Conservation (phyloP, 108 stramenopile genomes). For the Ochromonas danica region DNA sequence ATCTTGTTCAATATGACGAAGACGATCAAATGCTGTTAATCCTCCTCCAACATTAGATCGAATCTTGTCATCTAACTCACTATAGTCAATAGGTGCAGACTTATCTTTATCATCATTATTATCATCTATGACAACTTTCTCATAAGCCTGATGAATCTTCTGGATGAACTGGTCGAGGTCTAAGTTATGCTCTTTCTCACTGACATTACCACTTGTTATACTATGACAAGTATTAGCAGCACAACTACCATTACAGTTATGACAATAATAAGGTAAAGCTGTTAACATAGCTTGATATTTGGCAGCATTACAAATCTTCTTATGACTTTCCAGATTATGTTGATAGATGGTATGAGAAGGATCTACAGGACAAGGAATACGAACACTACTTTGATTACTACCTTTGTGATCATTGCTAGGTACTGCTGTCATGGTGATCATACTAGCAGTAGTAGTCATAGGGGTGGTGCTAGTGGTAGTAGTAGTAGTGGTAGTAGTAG, state of each 20-base stretch:
- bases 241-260: conserved; percentile 28
- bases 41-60: not conserved
- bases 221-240: too few species aligned
- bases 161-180: not conserved
- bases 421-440: too few species aligned
- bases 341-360: conserved; percentile 29
- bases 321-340: conserved; percentile 4
- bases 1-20: conserved; percentile 19
- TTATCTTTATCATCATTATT: not conserved
- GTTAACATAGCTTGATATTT: not conserved
- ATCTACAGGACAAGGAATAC: conserved; percentile 33
- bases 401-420: too few species aligned
- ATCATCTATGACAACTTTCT: not conserved
- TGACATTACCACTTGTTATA: too few species aligned
- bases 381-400: not conserved
- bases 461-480: not conserved
- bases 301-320: not conserved
- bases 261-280: not conserved
- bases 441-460: not conserved
- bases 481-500: not conserved
- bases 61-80: not conserved
- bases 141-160: conserved; percentile 1
- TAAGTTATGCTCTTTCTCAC: too few species aligned
- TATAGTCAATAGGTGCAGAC: not conserved
- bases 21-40: not conserved